A percentile compares a stretch with the other conserved stretches of the same genome.
Evolutionary conservation across 139 green algal species (phyloP).

Genomic region (Coelastrella sp.): DNA sequence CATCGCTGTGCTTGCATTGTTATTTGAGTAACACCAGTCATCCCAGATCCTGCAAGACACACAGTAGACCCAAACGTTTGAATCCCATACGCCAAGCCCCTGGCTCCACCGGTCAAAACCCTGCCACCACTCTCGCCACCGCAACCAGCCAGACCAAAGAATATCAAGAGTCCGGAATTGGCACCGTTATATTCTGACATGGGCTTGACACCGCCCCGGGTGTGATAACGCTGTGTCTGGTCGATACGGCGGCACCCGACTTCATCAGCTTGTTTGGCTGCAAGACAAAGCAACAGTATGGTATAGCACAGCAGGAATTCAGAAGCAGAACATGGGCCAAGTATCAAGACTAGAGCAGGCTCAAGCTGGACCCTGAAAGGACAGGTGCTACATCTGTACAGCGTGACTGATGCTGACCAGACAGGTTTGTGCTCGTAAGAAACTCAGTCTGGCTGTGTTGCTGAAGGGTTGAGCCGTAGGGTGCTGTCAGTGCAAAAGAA

Average conservation of each 20-base stretch:
- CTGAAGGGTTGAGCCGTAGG: too few relatives aligned
- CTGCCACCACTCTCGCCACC: not conserved
- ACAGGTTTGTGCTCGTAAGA: too few relatives aligned
- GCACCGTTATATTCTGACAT: not conserved
- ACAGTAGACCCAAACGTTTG: not conserved
- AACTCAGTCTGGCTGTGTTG: too few relatives aligned
- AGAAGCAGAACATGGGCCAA: too few relatives aligned
- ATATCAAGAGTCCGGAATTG: not conserved
- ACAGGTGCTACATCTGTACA: too few relatives aligned
- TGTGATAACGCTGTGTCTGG: not conserved
- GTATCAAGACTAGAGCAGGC: too few relatives aligned
- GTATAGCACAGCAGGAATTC: too few relatives aligned
- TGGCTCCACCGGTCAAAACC: not conserved
- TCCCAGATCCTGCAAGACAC: not conserved
- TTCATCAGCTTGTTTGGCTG: not conserved
- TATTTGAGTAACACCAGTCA: not conserved
- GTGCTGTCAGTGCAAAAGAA: too few relatives aligned
- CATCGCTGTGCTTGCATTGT: not conserved
- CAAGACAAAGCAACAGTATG: not conserved
- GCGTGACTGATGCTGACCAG: too few relatives aligned
- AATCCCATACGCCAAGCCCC: not conserved
- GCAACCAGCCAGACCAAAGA: not conserved
- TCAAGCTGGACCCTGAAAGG: too few relatives aligned
- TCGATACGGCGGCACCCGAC: not conserved
- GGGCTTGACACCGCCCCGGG: not conserved